A percentile compares a stretch with the other conserved stretches of the same genome.
Conservation (phyloP, 78 protist genomes). For the Salpingoeca rosetta region DNA sequence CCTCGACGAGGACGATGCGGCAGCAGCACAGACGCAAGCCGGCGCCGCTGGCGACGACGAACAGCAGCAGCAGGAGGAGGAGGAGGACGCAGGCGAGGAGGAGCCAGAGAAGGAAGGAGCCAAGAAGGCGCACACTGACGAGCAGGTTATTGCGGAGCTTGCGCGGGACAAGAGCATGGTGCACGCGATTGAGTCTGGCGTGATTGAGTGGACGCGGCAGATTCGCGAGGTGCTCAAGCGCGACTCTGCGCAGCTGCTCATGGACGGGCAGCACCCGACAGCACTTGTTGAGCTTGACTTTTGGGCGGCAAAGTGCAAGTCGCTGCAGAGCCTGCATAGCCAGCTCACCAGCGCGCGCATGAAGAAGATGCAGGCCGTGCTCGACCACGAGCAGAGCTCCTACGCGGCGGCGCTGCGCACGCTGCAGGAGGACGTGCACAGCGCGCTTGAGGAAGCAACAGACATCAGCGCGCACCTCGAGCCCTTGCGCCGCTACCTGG, state of each 20-base stretch:
- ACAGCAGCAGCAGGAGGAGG: too few relatives aligned
- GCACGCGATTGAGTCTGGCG: constrained; percentile 49
- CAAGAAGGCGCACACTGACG: too few relatives aligned
- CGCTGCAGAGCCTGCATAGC: constrained; percentile 22
- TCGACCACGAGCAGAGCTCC: constrained; percentile 24
- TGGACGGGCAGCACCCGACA: constrained; percentile 33
- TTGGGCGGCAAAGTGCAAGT: constrained; percentile 50
- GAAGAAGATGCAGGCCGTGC: constrained; percentile 8
- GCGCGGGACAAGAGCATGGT: constrained; percentile 23
- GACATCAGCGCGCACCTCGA: constrained; percentile 16
- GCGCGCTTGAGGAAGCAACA: constrained; percentile 15
- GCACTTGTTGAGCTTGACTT: constrained; percentile 65
- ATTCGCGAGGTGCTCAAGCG: constrained; percentile 26
- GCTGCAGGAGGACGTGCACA: constrained; percentile 22
- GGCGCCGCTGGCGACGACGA: neutral
- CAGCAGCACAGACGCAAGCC: too few relatives aligned
- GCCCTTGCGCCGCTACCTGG: constrained; percentile 15
- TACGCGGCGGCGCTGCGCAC: constrained; percentile 12
- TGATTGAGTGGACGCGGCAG: constrained; percentile 62
- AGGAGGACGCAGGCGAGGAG: too few relatives aligned
- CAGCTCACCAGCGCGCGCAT: constrained; percentile 16
- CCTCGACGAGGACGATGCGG: neutral
- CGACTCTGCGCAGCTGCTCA: neutral
- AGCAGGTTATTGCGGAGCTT: too few relatives aligned
- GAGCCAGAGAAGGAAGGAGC: too few relatives aligned